Evolutionary conservation across 495 filamentous ascomycete genomes (phyloP).

Genomic region (Lepraria neglecta): DNA sequence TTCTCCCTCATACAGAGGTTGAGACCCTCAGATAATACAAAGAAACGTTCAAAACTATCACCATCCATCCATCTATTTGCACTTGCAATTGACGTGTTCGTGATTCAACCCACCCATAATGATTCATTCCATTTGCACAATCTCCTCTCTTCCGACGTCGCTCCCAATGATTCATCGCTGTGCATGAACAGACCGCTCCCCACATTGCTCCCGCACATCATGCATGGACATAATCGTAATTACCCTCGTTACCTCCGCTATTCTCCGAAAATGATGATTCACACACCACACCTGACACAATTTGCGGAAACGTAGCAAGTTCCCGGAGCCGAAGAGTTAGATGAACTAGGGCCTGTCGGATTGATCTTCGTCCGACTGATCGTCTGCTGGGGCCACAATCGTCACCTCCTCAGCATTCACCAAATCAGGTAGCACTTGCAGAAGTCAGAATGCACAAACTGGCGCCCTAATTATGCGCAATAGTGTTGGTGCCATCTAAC

Average conservation of each 20-base stretch:
- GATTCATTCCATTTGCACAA: not conserved
- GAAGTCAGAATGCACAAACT: not conserved
- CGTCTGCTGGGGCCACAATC: too few relatives aligned
- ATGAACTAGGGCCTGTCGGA: too few relatives aligned
- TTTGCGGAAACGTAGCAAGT: too few relatives aligned
- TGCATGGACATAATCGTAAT: not conserved
- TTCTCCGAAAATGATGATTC: constrained; percentile 1
- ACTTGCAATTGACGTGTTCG: not conserved
- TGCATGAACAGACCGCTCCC: not conserved
- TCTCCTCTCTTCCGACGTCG: not conserved
- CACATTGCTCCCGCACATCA: too few relatives aligned
- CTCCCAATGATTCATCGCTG: not conserved
- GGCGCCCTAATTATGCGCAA: not conserved
- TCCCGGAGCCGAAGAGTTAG: too few relatives aligned
- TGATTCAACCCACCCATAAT: not conserved
- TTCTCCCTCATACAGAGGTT: constrained; percentile 1
- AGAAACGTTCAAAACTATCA: not conserved
- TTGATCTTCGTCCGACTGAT: too few relatives aligned
- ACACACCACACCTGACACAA: not conserved
- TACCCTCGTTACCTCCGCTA: not conserved
- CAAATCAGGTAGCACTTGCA: not conserved
- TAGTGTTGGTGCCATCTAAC: not conserved
- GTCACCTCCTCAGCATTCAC: not conserved
- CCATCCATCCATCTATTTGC: not conserved
- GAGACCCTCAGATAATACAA: not conserved